Percentiles rank a stretch among this genome's conserved stretches.
Evolutionary conservation across 2,329 filamentous ascomycete species (phyloP).

Genomic region (Ceratocystis eucalypticola): DNA sequence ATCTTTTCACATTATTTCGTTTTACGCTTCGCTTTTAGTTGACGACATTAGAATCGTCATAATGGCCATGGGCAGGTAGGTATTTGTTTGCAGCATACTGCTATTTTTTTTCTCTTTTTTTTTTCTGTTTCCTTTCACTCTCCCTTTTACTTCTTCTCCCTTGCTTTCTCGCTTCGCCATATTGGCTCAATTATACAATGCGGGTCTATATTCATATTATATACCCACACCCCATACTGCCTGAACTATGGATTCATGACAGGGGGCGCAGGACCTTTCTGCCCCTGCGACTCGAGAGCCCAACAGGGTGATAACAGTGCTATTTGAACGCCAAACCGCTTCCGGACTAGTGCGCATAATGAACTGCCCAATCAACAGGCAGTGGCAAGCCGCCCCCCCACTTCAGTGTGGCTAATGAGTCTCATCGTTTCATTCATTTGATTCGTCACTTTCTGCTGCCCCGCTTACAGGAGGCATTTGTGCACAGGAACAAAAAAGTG

Average conservation of each 20-base stretch:
- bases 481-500: background rate
- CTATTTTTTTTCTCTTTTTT: background rate
- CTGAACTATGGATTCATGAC: no score
- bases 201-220: background rate
- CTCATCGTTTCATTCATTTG: conserved; percentile 6
- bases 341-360: conserved; percentile 4
- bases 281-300: background rate
- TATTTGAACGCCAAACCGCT: background rate
- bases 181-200: no score
- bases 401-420: conserved; percentile 10
- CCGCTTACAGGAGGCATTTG: background rate
- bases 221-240: background rate
- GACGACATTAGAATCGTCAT: no score
- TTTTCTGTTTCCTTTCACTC: background rate
- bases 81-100: no score
- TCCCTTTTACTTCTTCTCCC: background rate
- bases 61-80: no score
- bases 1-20: no score
- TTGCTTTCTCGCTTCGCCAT: no score
- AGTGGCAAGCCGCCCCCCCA: conserved; percentile 17
- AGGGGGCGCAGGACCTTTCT: background rate
- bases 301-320: background rate
- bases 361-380: conserved; percentile 14
- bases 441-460: conserved; percentile 6
- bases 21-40: no score